A percentile compares a stretch with the other conserved stretches of the same genome.
phyloP scores from a whole-genome alignment of 768 basidiomycete species.

The Termitomyces sp. region DNA sequence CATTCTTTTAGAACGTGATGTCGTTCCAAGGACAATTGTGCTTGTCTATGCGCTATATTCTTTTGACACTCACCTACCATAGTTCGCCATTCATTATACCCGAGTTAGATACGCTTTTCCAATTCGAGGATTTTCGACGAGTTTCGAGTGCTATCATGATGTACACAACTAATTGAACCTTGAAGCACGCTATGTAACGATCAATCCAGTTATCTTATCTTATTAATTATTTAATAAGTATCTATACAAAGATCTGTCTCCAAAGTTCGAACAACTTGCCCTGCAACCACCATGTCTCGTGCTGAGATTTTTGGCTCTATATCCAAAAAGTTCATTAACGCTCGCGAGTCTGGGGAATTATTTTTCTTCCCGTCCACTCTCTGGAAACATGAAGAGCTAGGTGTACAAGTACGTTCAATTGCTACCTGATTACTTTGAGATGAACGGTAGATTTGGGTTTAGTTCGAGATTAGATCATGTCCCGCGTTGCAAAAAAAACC shows the following conservation, averaged over 20 bases:
- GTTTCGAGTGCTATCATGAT: too few species aligned
- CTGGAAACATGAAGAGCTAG: constrained; percentile 55
- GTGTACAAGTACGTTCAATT: constrained; percentile 49
- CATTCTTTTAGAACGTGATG: constrained; percentile 15
- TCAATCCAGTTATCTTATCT: not conserved
- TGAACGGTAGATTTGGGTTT: not conserved
- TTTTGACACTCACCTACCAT: constrained; percentile 5
- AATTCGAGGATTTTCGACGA: constrained; percentile 4
- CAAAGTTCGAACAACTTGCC: too few species aligned
- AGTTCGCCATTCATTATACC: constrained; percentile 10
- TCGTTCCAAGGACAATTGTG: not conserved
- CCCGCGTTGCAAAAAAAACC: constrained; percentile 84
- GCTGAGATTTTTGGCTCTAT: constrained; percentile 55
- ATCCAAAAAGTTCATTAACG: constrained; percentile 53
- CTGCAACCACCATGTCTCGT: constrained; percentile 26
- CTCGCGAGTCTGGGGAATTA: constrained; percentile 60
- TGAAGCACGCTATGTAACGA: too few species aligned
- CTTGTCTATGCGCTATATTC: not conserved
- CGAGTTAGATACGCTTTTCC: not conserved
- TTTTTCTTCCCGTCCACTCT: constrained; percentile 77
- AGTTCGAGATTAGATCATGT: constrained; percentile 89
- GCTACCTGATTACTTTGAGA: not conserved
- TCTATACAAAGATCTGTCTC: not conserved
- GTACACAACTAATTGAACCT: too few species aligned
- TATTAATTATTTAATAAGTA: too few species aligned